phyloP scores from a whole-genome alignment of 352 stramenopile species.

The Globisporangium megalacanthum region DNA sequence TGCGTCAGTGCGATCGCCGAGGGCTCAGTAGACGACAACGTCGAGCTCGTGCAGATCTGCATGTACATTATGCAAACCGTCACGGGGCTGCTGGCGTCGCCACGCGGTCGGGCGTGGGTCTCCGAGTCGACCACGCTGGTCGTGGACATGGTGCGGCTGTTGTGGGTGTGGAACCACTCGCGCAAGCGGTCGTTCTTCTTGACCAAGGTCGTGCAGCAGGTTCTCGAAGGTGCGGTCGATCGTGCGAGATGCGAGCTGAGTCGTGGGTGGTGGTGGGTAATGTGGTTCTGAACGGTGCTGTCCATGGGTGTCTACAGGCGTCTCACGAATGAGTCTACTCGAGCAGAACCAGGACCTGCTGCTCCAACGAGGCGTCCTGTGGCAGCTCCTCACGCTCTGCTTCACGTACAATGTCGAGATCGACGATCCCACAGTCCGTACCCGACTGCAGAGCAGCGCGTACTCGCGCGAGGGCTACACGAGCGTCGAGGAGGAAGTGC shows the following conservation, averaged over 20 bases:
- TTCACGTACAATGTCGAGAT: conserved; percentile 60
- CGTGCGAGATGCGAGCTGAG: too few species aligned
- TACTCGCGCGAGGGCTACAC: conserved; percentile 36
- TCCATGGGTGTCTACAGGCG: conserved; percentile 19
- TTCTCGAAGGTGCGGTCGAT: conserved; percentile 56
- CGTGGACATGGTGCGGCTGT: conserved; percentile 60
- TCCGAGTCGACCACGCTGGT: conserved; percentile 49
- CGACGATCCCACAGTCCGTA: conserved; percentile 42
- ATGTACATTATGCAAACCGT: conserved; percentile 71
- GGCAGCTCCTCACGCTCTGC: conserved; percentile 66
- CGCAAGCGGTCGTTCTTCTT: conserved; percentile 34
- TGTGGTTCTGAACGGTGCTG: neutral
- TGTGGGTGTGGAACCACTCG: conserved; percentile 74
- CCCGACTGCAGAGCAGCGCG: conserved; percentile 30
- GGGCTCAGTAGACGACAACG: conserved; percentile 22
- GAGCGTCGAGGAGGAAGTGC: conserved; percentile 36
- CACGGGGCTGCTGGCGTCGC: conserved; percentile 52
- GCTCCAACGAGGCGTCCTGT: conserved; percentile 45
- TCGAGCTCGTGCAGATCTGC: conserved; percentile 40
- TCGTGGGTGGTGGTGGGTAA: too few species aligned
- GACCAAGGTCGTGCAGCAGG: conserved; percentile 65
- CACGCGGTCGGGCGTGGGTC: conserved; percentile 57
- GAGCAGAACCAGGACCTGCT: conserved; percentile 56
- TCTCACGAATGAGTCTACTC: conserved; percentile 55
- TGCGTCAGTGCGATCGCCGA: conserved; percentile 56